These are phyloP conservation scores for Exophiala xenobiotica DNA, from an alignment of 2,329 filamentous ascomycete genomes.

Conservation along the genomic window DNA sequence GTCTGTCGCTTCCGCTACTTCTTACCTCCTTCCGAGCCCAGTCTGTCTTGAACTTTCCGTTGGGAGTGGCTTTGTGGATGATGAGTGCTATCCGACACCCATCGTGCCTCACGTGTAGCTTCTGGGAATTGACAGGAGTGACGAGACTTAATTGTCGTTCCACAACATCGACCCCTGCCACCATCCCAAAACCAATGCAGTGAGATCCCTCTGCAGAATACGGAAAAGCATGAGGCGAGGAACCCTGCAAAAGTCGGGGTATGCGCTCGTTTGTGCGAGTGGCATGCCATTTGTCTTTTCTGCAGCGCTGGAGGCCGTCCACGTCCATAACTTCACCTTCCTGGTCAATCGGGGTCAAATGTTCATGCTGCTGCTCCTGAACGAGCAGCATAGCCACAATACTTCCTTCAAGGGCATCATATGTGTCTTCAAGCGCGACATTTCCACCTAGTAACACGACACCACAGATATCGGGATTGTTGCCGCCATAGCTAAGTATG, in stretches of 20 bases:
- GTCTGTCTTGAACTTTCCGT: constrained; percentile 20
- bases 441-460: constrained; percentile 51
- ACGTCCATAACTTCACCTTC: background rate
- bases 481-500: constrained; percentile 43
- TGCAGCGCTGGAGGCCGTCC: no score
- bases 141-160: constrained; percentile 14
- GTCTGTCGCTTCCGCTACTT: background rate
- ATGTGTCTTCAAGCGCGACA: constrained; percentile 48
- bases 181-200: constrained; percentile 22
- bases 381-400: constrained; percentile 53
- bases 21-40: constrained; percentile 21
- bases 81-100: constrained; percentile 18
- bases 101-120: constrained; percentile 6
- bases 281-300: constrained; percentile 1
- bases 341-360: background rate
- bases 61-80: constrained; percentile 22
- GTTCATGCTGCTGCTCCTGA: constrained; percentile 1
- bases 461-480: constrained; percentile 50
- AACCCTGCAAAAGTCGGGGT: constrained; percentile 8
- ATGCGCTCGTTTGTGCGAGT: constrained; percentile 18
- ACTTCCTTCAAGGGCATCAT: constrained; percentile 54
- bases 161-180: constrained; percentile 19
- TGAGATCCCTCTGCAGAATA: constrained; percentile 15
- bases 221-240: background rate
- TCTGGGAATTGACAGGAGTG: constrained; percentile 6